phyloP scores from a whole-genome alignment of 768 basidiomycete genomes.

The Lentinula lateritia region DNA sequence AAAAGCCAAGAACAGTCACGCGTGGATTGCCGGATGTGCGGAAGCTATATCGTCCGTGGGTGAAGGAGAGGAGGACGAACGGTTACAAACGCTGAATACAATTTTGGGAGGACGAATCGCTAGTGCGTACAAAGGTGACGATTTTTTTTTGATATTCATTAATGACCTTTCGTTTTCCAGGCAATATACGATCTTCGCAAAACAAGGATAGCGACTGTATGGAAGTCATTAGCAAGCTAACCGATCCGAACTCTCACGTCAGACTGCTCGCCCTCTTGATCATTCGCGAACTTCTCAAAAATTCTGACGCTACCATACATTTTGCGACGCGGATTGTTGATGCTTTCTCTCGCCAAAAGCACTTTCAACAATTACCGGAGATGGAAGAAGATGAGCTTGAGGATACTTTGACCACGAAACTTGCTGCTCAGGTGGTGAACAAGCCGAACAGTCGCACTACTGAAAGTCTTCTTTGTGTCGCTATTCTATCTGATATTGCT shows the following conservation, averaged over 20 bases:
- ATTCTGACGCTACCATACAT: neutral
- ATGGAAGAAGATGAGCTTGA: neutral
- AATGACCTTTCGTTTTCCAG: neutral
- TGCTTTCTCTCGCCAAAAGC: neutral
- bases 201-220: neutral
- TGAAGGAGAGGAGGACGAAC: constrained; percentile 27
- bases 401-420: neutral
- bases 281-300: neutral
- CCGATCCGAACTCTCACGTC: neutral
- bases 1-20: constrained; percentile 26
- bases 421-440: neutral
- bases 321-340: neutral
- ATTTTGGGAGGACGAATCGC: constrained; percentile 58
- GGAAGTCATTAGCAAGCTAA: neutral
- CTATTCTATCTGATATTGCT: constrained; percentile 47
- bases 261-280: neutral
- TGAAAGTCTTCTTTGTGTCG: constrained; percentile 49
- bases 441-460: constrained; percentile 62
- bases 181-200: neutral
- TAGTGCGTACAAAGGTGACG: constrained; percentile 47
- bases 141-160: constrained; percentile 5
- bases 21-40: constrained; percentile 54
- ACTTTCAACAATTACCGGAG: neutral
- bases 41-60: constrained; percentile 33
- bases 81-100: constrained; percentile 48